These are phyloP conservation scores for Raffaelea arxii DNA, from an alignment of 2,329 filamentous ascomycete genomes.

Conservation along the genomic window DNA sequence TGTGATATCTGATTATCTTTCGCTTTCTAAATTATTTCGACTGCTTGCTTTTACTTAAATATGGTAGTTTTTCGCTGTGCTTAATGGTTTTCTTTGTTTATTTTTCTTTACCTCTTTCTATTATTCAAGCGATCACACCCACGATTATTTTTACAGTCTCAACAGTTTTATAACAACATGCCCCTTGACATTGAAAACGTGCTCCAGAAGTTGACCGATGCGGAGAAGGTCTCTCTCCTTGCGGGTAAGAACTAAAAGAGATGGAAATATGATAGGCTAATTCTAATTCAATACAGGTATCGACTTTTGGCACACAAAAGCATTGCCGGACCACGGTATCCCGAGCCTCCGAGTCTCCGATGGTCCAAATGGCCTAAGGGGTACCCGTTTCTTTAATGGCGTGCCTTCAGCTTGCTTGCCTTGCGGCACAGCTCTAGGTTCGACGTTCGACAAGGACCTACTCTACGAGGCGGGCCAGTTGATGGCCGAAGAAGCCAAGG, in stretches of 20 bases:
- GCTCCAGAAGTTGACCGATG: neutral
- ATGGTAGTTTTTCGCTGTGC: too few species aligned
- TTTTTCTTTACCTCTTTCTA: too few species aligned
- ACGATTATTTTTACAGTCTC: too few species aligned
- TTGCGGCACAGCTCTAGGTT: conserved; percentile 38
- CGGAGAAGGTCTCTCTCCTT: neutral
- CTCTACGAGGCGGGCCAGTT: conserved; percentile 53
- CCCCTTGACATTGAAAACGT: conserved; percentile 1
- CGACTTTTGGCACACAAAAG: conserved; percentile 20
- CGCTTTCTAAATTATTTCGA: too few species aligned
- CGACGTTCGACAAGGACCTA: conserved; percentile 56
- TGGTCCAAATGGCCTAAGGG: conserved; percentile 24
- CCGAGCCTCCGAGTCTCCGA: conserved; percentile 23
- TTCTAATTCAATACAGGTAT: too few species aligned
- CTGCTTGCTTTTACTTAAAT: too few species aligned
- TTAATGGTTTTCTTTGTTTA: too few species aligned
- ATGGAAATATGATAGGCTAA: too few species aligned
- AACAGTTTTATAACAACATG: too few species aligned
- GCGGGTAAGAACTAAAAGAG: too few species aligned
- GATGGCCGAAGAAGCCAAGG: conserved; percentile 57
- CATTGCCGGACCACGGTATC: conserved; percentile 19
- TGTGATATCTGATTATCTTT: too few species aligned
- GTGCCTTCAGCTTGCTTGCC: conserved; percentile 35
- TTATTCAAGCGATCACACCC: too few species aligned
- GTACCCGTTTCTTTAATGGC: conserved; percentile 22